Percentiles rank a stretch among this genome's conserved stretches.
These are phyloP conservation scores for Fagus crenata DNA, from an alignment of 306 rosid species.

Conservation along the genomic window DNA sequence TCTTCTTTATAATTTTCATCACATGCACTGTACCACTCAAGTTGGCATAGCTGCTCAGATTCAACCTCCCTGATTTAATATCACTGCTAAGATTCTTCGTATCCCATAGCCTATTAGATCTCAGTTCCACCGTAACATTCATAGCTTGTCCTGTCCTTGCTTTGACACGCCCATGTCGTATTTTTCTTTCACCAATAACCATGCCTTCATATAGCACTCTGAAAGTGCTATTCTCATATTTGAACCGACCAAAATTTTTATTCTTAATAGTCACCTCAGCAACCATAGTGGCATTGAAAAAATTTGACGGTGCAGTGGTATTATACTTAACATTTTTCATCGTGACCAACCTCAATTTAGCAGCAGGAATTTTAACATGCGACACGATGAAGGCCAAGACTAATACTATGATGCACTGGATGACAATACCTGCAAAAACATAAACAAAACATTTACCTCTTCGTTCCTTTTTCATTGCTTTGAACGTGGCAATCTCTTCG, in stretches of 20 bases:
- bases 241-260: constrained; percentile 52
- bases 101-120: constrained; percentile 20
- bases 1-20: constrained; percentile 41
- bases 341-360: constrained; percentile 36
- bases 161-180: constrained; percentile 21
- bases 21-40: constrained; percentile 47
- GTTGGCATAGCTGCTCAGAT: constrained; percentile 39
- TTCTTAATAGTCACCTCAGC: constrained; percentile 41
- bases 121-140: constrained; percentile 29
- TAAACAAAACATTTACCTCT: constrained; percentile 61
- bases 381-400: constrained; percentile 44
- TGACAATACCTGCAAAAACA: constrained; percentile 43
- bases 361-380: constrained; percentile 39
- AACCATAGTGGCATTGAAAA: constrained; percentile 40
- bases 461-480: constrained; percentile 33
- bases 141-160: constrained; percentile 30
- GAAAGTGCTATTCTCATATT: constrained; percentile 32
- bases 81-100: constrained; percentile 30
- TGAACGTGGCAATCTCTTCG: constrained; percentile 35
- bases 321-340: constrained; percentile 20
- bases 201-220: constrained; percentile 31
- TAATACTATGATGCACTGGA: constrained; percentile 33
- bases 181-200: constrained; percentile 31
- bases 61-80: constrained; percentile 39
- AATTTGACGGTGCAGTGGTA: constrained; percentile 24